Evolutionary conservation across 805 yeast genomes (phyloP).

Genomic region (Scheffersomyces amazonensis): DNA sequence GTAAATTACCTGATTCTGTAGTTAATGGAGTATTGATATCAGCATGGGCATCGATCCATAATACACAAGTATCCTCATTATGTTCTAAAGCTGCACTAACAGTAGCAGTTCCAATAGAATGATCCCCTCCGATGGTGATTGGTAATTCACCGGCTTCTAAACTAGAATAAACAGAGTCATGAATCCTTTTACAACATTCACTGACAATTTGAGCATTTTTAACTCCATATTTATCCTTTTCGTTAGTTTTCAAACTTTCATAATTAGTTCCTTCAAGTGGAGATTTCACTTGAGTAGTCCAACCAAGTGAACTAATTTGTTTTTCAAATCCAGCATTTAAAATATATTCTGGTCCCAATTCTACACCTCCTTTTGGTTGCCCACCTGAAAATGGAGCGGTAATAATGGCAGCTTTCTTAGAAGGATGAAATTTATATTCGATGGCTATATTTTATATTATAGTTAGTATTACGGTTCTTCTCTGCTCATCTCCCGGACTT

Average conservation of each 20-base stretch:
- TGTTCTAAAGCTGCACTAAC: conserved; percentile 76
- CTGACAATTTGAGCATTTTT: conserved; percentile 80
- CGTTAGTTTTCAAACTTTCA: conserved; percentile 41
- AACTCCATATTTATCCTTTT: conserved; percentile 47
- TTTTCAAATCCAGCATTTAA: conserved; percentile 66
- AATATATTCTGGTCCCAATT: conserved; percentile 84
- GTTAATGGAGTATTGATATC: conserved; percentile 88
- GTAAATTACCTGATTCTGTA: conserved; percentile 86
- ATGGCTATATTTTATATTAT: no score
- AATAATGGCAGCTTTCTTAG: conserved; percentile 63
- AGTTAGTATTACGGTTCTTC: no score
- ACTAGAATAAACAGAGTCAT: conserved; percentile 54
- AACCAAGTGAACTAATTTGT: conserved; percentile 67
- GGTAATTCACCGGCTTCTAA: conserved; percentile 56
- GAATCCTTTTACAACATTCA: conserved; percentile 63
- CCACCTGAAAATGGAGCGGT: conserved; percentile 96
- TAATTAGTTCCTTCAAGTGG: conserved; percentile 53
- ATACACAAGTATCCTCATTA: conserved; percentile 81
- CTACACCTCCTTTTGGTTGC: conserved; percentile 92
- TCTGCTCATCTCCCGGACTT: no score
- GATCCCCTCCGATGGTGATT: conserved; percentile 93
- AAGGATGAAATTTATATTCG: conserved; percentile 52
- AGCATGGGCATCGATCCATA: conserved; percentile 99
- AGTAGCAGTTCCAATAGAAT: conserved; percentile 92
- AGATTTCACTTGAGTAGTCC: conserved; percentile 54